phyloP scores from a whole-genome alignment of 352 stramenopile genomes.

The Hyphochytrium catenoides region DNA sequence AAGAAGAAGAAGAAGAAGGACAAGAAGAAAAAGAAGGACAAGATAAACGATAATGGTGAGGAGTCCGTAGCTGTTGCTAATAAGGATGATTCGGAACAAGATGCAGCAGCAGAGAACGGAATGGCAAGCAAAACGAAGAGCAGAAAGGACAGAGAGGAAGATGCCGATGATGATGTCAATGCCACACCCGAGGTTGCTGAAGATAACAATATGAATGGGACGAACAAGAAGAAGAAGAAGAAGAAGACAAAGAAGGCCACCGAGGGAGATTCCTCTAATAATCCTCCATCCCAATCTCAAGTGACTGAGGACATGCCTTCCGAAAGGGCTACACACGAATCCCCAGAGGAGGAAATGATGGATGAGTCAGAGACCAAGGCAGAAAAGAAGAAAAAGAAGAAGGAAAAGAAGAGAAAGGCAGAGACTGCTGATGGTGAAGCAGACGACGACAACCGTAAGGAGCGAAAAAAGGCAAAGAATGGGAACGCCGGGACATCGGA shows the following conservation, averaged over 20 bases:
- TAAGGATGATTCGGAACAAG: not conserved
- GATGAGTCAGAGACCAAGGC: conserved; percentile 9
- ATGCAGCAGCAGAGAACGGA: conserved; percentile 3
- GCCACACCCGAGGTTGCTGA: conserved; percentile 10
- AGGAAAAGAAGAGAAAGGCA: conserved; percentile 18
- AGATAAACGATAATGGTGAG: conserved; percentile 4
- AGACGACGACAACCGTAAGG: conserved; percentile 5
- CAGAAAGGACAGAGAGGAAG: too few species aligned
- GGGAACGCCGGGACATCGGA: conserved; percentile 10
- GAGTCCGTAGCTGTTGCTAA: conserved; percentile 2
- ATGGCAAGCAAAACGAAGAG: too few species aligned
- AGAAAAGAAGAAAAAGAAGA: conserved; percentile 30
- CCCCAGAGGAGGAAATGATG: conserved; percentile 1
- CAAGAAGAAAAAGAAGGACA: conserved; percentile 12
- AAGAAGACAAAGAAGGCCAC: conserved; percentile 23
- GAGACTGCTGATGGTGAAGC: too few species aligned
- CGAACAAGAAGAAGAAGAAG: conserved; percentile 11
- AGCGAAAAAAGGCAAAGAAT: conserved; percentile 4
- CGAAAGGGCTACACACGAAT: not conserved
- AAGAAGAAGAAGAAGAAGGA: conserved; percentile 7
- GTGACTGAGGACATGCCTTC: conserved; percentile 2
- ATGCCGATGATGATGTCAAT: conserved; percentile 18
- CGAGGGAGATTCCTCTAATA: too few species aligned
- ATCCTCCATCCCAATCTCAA: too few species aligned
- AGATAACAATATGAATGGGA: conserved; percentile 4